A percentile compares a stretch with the other conserved stretches of the same genome.
Evolutionary conservation across 441 rosid genomes (phyloP).

Genomic region (Erysimum pusillum): DNA sequence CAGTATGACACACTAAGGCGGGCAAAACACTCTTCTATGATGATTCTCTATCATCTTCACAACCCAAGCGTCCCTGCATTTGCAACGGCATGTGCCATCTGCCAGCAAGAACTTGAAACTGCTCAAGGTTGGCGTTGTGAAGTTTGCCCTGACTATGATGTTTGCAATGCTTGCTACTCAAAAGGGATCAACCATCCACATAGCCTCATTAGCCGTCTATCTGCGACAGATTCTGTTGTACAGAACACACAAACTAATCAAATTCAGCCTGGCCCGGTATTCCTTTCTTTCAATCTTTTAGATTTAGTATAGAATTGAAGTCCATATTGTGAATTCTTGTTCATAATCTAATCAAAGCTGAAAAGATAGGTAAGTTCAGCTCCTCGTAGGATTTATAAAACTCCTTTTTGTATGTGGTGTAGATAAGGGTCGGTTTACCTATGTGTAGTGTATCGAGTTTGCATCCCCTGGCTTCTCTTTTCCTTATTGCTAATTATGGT

Average conservation of each 20-base stretch:
- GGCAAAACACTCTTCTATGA: conserved; percentile 98
- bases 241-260: conserved; percentile 82
- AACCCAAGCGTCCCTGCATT: conserved; percentile 95
- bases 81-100: conserved; percentile 74
- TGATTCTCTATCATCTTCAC: conserved; percentile 98
- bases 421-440: background rate
- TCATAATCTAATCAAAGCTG: conserved; percentile 6
- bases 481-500: conserved; percentile 26
- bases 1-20: conserved; percentile 94
- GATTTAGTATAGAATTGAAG: conserved; percentile 3
- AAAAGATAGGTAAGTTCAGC: background rate
- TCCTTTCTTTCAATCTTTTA: conserved; percentile 3
- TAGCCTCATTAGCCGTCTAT: conserved; percentile 79
- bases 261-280: conserved; percentile 80
- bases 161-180: conserved; percentile 82
- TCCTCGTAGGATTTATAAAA: conserved; percentile 2
- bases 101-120: conserved; percentile 83
- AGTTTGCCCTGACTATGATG: conserved; percentile 84
- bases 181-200: conserved; percentile 84
- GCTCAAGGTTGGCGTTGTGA: conserved; percentile 97
- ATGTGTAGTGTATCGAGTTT: conserved; percentile 8
- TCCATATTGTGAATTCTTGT: background rate
- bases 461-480: conserved; percentile 28
- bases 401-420: background rate
- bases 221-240: conserved; percentile 72